phyloP scores from a whole-genome alignment of 1,139 yeast species.

The Williopsis jadinii region DNA sequence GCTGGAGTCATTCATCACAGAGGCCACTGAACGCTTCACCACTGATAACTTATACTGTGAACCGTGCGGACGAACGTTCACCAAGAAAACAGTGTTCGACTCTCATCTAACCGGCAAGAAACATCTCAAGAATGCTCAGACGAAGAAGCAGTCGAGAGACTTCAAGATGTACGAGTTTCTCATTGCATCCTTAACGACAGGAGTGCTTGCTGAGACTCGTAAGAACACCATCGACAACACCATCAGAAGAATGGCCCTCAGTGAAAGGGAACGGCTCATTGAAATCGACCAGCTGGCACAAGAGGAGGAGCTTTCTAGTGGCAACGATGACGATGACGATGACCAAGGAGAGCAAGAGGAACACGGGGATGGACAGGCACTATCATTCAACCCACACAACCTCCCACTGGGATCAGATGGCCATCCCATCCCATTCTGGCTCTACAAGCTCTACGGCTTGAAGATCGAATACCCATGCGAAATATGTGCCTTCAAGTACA shows the following conservation, averaged over 20 bases:
- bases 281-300: conserved; percentile 42
- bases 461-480: conserved; percentile 74
- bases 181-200: conserved; percentile 21
- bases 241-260: conserved; percentile 62
- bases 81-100: conserved; percentile 57
- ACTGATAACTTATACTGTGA: conserved; percentile 45
- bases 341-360: conserved; percentile 18
- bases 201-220: conserved; percentile 24
- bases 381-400: conserved; percentile 38
- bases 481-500: conserved; percentile 67
- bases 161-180: conserved; percentile 30
- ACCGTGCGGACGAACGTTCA: conserved; percentile 58
- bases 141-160: conserved; percentile 4
- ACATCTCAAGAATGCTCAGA: conserved; percentile 43
- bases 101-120: conserved; percentile 73
- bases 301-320: conserved; percentile 21
- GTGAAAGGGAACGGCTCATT: conserved; percentile 63
- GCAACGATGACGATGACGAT: neutral
- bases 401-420: conserved; percentile 87
- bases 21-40: conserved; percentile 30
- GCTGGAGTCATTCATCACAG: conserved; percentile 28
- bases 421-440: conserved; percentile 88
- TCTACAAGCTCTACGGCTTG: conserved; percentile 83
- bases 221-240: conserved; percentile 50
- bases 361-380: conserved; percentile 7